Evolutionary conservation across 2,329 filamentous ascomycete species (phyloP).

Genomic region (Colletotrichum lupini): DNA sequence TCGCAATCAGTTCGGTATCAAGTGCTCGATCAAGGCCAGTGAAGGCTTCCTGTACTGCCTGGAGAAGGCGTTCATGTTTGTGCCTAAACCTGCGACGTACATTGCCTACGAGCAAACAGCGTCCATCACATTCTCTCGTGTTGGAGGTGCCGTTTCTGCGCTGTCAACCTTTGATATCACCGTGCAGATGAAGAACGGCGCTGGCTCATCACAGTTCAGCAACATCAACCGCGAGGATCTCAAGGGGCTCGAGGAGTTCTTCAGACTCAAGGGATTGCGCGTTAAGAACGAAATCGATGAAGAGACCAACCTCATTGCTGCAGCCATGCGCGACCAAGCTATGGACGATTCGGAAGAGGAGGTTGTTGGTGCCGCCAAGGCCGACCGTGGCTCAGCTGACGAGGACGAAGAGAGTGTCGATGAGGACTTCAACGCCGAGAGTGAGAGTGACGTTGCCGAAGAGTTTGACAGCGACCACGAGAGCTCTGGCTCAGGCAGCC

Average conservation of each 20-base stretch:
- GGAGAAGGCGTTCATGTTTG: slow-evolving; percentile 99
- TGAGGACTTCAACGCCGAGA: slow-evolving; percentile 94
- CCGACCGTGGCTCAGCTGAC: slow-evolving; percentile 90
- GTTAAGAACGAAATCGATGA: slow-evolving; percentile 99
- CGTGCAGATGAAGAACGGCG: slow-evolving; percentile 87
- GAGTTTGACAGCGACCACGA: slow-evolving; percentile 94
- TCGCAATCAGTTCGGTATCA: slow-evolving; percentile 93
- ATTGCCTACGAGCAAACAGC: slow-evolving; percentile 94
- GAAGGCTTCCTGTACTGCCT: slow-evolving; percentile 97
- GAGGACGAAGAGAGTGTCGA: slow-evolving; percentile 96
- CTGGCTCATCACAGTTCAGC: slow-evolving; percentile 93
- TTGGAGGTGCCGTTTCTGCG: slow-evolving; percentile 92
- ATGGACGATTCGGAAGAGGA: slow-evolving; percentile 88
- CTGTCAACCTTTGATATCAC: slow-evolving; percentile 98
- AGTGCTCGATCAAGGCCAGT: slow-evolving; percentile 99
- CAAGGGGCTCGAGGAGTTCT: slow-evolving; percentile 95
- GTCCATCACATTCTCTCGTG: slow-evolving; percentile 93
- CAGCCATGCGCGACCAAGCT: slow-evolving; percentile 84
- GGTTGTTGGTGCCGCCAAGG: slow-evolving; percentile 71
- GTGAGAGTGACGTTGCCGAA: slow-evolving; percentile 94
- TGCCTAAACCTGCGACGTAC: slow-evolving; percentile 97
- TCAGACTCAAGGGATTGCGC: slow-evolving; percentile 93
- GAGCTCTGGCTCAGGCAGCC: slow-evolving; percentile 76
- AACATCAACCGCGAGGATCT: slow-evolving; percentile 99
- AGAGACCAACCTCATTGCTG: slow-evolving; percentile 83